Percentiles rank a stretch among this genome's conserved stretches.
Conservation (phyloP, 331 rosid species). For the Malus hybrid region DNA sequence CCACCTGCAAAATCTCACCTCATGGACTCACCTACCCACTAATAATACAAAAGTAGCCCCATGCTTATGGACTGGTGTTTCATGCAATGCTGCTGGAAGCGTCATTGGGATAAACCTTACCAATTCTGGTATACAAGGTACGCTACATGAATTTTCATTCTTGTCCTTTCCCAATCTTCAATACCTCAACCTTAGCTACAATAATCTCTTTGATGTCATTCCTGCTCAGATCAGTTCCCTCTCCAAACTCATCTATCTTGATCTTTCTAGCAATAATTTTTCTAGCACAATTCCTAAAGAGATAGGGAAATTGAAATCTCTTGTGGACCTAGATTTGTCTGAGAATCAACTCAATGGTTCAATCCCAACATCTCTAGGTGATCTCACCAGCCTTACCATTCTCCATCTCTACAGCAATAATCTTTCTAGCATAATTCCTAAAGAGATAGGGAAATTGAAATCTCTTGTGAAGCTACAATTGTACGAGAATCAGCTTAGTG, state of each 20-base stretch:
- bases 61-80: neutral
- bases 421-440: neutral
- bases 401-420: neutral
- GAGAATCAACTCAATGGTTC: neutral
- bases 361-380: neutral
- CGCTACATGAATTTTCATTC: neutral
- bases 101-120: neutral
- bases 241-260: neutral
- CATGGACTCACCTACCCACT: neutral
- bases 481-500: no score
- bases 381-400: neutral
- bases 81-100: neutral
- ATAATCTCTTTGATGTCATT: neutral
- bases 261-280: neutral
- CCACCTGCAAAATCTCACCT: neutral
- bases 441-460: neutral
- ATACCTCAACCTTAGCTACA: neutral
- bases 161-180: neutral
- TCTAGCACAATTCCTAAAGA: neutral
- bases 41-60: fast-evolving
- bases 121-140: neutral
- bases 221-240: neutral
- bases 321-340: neutral
- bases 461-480: neutral
- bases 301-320: neutral